phyloP scores from a whole-genome alignment of 1,139 yeast genomes.

The Protomyces gravidus region DNA sequence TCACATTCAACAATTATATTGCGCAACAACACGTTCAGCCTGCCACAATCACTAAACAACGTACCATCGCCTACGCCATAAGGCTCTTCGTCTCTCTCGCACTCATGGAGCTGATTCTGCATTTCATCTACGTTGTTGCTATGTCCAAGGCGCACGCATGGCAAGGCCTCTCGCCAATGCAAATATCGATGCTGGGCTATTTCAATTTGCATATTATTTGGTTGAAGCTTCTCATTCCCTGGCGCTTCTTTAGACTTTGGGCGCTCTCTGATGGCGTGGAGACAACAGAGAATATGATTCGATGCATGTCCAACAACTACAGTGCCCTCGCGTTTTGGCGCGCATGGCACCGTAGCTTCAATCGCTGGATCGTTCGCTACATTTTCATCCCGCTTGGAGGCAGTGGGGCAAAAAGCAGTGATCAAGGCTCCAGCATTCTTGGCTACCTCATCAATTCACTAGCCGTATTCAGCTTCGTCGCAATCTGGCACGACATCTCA shows the following conservation, averaged over 20 bases:
- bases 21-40: slow-evolving; percentile 55
- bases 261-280: slow-evolving; percentile 83
- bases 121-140: slow-evolving; percentile 87
- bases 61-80: slow-evolving; percentile 59
- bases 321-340: slow-evolving; percentile 95
- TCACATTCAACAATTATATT: slow-evolving; percentile 85
- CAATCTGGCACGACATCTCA: slow-evolving; percentile 97
- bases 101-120: slow-evolving; percentile 83
- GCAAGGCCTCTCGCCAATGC: slow-evolving; percentile 85
- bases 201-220: slow-evolving; percentile 87
- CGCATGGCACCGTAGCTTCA: slow-evolving; percentile 95
- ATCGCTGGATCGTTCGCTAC: slow-evolving; percentile 79
- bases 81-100: slow-evolving; percentile 69
- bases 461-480: slow-evolving; percentile 92
- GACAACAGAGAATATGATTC: slow-evolving; percentile 95
- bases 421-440: slow-evolving; percentile 43
- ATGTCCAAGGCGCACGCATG: slow-evolving; percentile 85
- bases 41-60: slow-evolving; percentile 51
- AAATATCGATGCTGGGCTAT: slow-evolving; percentile 88
- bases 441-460: slow-evolving; percentile 59
- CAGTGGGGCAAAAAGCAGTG: slow-evolving; percentile 86
- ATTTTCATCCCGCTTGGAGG: slow-evolving; percentile 24
- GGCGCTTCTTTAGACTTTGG: slow-evolving; percentile 96
- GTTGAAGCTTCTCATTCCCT: slow-evolving; percentile 80
- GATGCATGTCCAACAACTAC: slow-evolving; percentile 92